Base-by-base conservation (phyloP, 768 basidiomycete genomes). In the Leccinum pellstonianum region DNA sequence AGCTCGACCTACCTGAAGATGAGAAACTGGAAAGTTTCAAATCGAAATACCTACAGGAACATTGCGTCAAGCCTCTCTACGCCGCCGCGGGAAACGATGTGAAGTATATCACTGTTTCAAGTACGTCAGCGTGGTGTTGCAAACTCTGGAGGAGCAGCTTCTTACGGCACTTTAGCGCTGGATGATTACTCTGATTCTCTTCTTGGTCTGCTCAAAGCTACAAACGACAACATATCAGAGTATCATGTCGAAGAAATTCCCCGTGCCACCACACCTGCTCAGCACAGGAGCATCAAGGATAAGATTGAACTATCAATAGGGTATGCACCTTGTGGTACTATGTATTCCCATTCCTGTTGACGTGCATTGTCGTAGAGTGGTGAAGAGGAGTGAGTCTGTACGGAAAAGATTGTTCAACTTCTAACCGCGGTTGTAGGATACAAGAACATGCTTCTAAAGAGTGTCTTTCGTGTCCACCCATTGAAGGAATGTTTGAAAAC, bases 171-270 rank as follows among this genome's bases (percentile, higher is more conserved):
- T 54, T 33, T 37, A 65, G 64, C 46, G 17, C 4, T 27, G 19
- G 64, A 58, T 1, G 60, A 49, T 27, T 56, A 63, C 35, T 51
- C 52, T 0, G 48, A 56, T 2, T 58, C 52, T n/a, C 64, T 62
- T 29, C n/a, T 55, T 3, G 14, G 15, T 0, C 54, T 65, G 33
- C 19, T 62, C 54, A 50, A 14, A 5, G 57, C 49, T 12, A 66
- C 46, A 41, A 41, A 41, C 41, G n/a, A n/a, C 41, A 41, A 41
- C n/a, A 9, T n/a, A 3, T n/a, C n/a, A 9, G 41, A 41, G n/a
- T 41, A 41, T n/a, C 41, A 9, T 41, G 41, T n/a, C 41, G 41
- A 41, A 10, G 38, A 41, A n/a, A 4, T n/a, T n/a, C 41, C 41
- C n/a, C 41, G 41, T 41, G 41, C 41, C n/a, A 41, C 4, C 0